Conservation (phyloP, 1,284 basidiomycete species). For the Cryptococcus sp. region DNA sequence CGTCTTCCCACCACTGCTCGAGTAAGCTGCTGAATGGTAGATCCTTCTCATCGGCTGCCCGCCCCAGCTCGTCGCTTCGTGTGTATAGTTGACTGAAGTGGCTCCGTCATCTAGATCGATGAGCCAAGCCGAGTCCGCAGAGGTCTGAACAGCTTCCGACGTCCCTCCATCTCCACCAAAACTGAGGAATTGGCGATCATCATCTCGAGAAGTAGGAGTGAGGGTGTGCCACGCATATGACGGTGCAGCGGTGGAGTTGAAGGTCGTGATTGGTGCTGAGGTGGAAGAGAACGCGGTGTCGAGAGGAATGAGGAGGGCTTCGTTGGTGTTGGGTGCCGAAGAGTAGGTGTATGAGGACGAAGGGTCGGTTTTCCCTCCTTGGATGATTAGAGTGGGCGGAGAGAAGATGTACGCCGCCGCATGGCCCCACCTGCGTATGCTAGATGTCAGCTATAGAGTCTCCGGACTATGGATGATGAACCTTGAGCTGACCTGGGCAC, state of each 20-base stretch:
- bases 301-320: slow-evolving; percentile 69
- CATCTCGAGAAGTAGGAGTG: slow-evolving; percentile 59
- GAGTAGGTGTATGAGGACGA: slow-evolving; percentile 69
- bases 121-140: slow-evolving; percentile 65
- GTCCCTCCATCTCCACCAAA: slow-evolving; percentile 75
- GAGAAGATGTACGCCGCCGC: slow-evolving; percentile 63
- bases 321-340: slow-evolving; percentile 69
- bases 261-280: slow-evolving; percentile 62
- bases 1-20: slow-evolving; percentile 56
- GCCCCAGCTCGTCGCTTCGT: slow-evolving; percentile 62
- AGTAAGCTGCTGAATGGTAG: slow-evolving; percentile 64
- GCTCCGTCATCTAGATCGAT: slow-evolving; percentile 49
- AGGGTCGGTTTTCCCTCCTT: slow-evolving; percentile 75
- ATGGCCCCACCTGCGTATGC: slow-evolving; percentile 71
- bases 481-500: no score
- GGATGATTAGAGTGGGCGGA: slow-evolving; percentile 64
- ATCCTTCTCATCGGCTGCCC: slow-evolving; percentile 70
- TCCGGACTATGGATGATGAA: no score
- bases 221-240: slow-evolving; percentile 77
- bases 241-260: slow-evolving; percentile 61
- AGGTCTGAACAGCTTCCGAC: slow-evolving; percentile 59
- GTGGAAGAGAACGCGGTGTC: slow-evolving; percentile 61
- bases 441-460: no score
- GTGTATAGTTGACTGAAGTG: slow-evolving; percentile 23
- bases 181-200: slow-evolving; percentile 56